Evolutionary conservation across 2,329 filamentous ascomycete species (phyloP).

Genomic region (Fusarium compactum): DNA sequence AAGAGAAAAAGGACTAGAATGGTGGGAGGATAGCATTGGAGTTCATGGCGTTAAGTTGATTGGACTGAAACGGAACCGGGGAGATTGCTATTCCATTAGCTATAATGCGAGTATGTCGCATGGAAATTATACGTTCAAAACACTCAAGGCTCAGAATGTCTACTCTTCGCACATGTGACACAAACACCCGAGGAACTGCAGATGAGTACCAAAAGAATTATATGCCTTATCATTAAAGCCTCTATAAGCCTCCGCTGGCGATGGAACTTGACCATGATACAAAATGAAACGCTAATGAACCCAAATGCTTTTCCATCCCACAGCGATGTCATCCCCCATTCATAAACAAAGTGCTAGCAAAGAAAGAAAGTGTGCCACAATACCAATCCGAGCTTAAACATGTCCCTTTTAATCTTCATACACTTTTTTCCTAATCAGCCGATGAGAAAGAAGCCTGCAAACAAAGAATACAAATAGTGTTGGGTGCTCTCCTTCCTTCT

Average conservation of each 20-base stretch:
- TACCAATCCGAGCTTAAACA: slow-evolving; percentile 12
- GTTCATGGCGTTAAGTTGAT: slow-evolving; percentile 34
- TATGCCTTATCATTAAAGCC: not conserved
- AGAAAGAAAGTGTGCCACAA: slow-evolving; percentile 1
- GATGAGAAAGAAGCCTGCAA: not conserved
- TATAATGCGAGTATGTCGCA: not conserved
- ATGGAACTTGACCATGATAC: slow-evolving; percentile 8
- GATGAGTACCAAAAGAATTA: not conserved
- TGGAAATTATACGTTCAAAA: not conserved
- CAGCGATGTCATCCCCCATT: slow-evolving; percentile 1
- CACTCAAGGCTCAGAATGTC: not conserved
- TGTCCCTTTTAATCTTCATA: slow-evolving; percentile 8
- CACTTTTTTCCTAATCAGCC: slow-evolving; percentile 3
- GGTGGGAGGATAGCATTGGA: slow-evolving; percentile 33
- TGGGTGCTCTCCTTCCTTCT: not conserved
- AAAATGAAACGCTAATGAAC: not conserved
- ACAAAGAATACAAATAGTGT: not conserved
- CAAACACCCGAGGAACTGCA: not conserved
- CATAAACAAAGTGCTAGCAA: slow-evolving; percentile 18
- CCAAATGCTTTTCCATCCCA: slow-evolving; percentile 2
- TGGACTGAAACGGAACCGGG: not conserved
- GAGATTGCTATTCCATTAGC: no score
- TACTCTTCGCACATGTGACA: not conserved
- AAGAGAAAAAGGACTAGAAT: not conserved
- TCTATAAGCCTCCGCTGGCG: not conserved